Percentiles rank a stretch among this genome's conserved stretches.
phyloP scores from a whole-genome alignment of 176 grass and related monocot species.

The Carex scoparia region DNA sequence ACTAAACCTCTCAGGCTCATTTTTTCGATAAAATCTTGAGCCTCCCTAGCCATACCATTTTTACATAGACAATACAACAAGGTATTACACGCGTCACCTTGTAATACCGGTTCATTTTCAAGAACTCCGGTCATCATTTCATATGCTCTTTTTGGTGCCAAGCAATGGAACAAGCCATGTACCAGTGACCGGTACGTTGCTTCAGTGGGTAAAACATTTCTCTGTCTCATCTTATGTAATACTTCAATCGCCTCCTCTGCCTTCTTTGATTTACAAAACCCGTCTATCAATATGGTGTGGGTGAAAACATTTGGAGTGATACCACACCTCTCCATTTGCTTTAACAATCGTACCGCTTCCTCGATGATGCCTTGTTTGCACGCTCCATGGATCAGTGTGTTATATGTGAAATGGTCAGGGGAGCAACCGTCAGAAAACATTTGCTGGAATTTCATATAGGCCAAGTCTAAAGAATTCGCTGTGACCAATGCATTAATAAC shows the following conservation, averaged over 20 bases:
- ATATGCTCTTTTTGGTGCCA: constrained; percentile 38
- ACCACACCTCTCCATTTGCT: constrained; percentile 66
- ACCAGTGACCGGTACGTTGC: constrained; percentile 59
- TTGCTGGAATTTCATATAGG: constrained; percentile 89
- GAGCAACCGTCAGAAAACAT: constrained; percentile 53
- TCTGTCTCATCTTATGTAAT: constrained; percentile 50
- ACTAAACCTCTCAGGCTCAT: too few species aligned
- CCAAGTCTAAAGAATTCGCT: constrained; percentile 48
- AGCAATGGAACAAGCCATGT: constrained; percentile 48
- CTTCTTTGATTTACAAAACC: constrained; percentile 70
- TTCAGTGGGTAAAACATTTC: constrained; percentile 43
- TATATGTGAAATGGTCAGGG: constrained; percentile 73
- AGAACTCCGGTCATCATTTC: constrained; percentile 31
- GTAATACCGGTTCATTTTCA: constrained; percentile 6
- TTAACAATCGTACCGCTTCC: constrained; percentile 63
- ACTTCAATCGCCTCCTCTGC: constrained; percentile 39
- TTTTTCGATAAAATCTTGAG: too few species aligned
- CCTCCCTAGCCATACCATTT: too few species aligned
- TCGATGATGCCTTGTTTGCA: constrained; percentile 51
- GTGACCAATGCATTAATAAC: constrained; percentile 57
- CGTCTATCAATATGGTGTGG: constrained; percentile 64
- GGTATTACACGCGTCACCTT: too few species aligned
- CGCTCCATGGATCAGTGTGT: constrained; percentile 55
- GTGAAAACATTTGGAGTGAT: constrained; percentile 64
- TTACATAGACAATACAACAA: too few species aligned